These are phyloP conservation scores for Xylaria grammica DNA, from an alignment of 495 filamentous ascomycete genomes.

Conservation along the genomic window DNA sequence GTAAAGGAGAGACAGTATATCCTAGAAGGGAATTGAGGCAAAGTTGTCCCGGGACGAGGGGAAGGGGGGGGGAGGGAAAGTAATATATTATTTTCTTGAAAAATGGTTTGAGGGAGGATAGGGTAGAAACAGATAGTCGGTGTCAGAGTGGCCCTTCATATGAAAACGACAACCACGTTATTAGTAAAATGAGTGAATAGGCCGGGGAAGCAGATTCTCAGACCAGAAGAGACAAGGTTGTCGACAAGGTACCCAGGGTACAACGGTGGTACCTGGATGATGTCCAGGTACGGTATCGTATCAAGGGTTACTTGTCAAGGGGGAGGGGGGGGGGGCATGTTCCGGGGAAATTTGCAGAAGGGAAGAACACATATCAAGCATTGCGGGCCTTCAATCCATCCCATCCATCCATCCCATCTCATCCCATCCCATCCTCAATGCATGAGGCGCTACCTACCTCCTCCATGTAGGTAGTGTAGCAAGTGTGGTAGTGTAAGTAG, in stretches of 20 bases:
- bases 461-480: background rate
- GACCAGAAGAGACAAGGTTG: constrained; percentile 26
- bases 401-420: no score
- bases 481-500: background rate
- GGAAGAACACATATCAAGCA: constrained; percentile 16
- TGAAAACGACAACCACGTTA: constrained; percentile 23
- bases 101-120: background rate
- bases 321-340: constrained; percentile 27
- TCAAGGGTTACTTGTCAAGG: no score
- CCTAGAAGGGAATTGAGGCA: constrained; percentile 2
- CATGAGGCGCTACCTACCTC: constrained; percentile 13
- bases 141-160: constrained; percentile 33
- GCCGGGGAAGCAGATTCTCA: constrained; percentile 24
- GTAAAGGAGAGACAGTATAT: constrained; percentile 17
- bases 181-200: constrained; percentile 36
- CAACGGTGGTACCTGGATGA: constrained; percentile 12
- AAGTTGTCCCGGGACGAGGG: background rate
- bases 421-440: constrained; percentile 11
- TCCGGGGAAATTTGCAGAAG: constrained; percentile 35
- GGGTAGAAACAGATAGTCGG: constrained; percentile 25
- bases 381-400: background rate
- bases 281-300: constrained; percentile 11
- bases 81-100: constrained; percentile 17
- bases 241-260: constrained; percentile 16
- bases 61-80: constrained; percentile 15